These are phyloP conservation scores for Gyrodon lividus DNA, from an alignment of 768 basidiomycete species.

Conservation along the genomic window DNA sequence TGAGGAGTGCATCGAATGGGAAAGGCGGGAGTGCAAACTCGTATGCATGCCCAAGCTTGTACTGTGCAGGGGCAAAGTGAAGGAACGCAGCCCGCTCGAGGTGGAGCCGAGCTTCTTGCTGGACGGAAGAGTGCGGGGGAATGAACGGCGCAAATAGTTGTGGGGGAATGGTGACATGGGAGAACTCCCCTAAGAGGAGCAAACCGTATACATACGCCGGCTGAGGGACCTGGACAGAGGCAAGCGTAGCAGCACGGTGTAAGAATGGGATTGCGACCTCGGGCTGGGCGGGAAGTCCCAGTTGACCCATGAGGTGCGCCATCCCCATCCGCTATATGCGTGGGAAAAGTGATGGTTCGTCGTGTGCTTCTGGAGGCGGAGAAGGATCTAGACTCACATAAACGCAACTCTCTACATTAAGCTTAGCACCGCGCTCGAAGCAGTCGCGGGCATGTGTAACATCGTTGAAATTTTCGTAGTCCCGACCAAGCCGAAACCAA, in stretches of 20 bases:
- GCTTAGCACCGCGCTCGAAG: conserved; percentile 78
- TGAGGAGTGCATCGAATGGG: conserved; percentile 83
- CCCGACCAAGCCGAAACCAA: conserved; percentile 90
- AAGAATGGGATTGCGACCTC: conserved; percentile 68
- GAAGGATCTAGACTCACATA: conserved; percentile 55
- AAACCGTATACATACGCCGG: conserved; percentile 90
- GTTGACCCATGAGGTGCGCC: conserved; percentile 88
- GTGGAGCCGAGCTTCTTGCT: conserved; percentile 67
- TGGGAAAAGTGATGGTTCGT: conserved; percentile 8
- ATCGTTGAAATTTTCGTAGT: conserved; percentile 89
- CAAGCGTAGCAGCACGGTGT: conserved; percentile 70
- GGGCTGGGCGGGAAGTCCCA: conserved; percentile 56
- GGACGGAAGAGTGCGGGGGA: conserved; percentile 45
- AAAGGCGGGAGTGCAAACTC: conserved; percentile 87
- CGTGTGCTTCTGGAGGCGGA: conserved; percentile 4
- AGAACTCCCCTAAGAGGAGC: conserved; percentile 80
- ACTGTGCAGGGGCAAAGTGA: conserved; percentile 82
- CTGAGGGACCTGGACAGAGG: conserved; percentile 76
- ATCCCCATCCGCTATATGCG: conserved; percentile 78
- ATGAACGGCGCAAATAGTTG: conserved; percentile 55
- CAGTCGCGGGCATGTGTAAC: conserved; percentile 72
- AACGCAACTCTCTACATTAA: conserved; percentile 73
- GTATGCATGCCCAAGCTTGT: conserved; percentile 90
- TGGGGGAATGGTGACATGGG: conserved; percentile 54
- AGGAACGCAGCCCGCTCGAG: conserved; percentile 86